Percentiles rank a stretch among this genome's conserved stretches.
phyloP scores from a whole-genome alignment of 2,329 filamentous ascomycete species.

The Dactylellina drechsleri region DNA sequence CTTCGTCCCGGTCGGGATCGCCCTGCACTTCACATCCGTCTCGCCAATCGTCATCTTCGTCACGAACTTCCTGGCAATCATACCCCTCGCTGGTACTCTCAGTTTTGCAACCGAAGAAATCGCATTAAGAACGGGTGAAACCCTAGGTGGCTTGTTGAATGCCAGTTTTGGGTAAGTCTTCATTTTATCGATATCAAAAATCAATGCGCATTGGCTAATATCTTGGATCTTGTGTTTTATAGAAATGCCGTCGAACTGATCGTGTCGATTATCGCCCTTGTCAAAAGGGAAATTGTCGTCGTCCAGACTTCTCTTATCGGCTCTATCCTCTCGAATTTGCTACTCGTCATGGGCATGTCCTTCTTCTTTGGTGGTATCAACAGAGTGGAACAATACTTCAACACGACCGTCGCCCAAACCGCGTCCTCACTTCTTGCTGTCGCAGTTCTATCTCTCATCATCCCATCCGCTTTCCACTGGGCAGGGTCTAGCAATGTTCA shows the following conservation, averaged over 20 bases:
- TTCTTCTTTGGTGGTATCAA: conserved; percentile 57
- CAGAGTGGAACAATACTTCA: conserved; percentile 76
- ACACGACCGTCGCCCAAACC: conserved; percentile 89
- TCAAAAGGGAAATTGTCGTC: conserved; percentile 78
- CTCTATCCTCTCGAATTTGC: conserved; percentile 89
- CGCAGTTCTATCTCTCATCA: conserved; percentile 82
- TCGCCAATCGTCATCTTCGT: conserved; percentile 74
- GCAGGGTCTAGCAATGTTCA: conserved; percentile 63
- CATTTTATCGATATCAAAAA: background rate
- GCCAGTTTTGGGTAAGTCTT: conserved; percentile 80
- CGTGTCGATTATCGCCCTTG: conserved; percentile 81
- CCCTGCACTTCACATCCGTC: conserved; percentile 71
- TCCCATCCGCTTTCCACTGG: conserved; percentile 84
- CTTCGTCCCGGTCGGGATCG: conserved; percentile 82
- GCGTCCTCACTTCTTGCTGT: conserved; percentile 82
- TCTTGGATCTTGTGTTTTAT: background rate
- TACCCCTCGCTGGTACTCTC: conserved; percentile 86
- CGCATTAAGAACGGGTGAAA: conserved; percentile 81
- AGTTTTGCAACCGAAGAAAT: conserved; percentile 92
- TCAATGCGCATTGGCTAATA: background rate
- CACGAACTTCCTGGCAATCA: conserved; percentile 92
- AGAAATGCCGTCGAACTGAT: conserved; percentile 89
- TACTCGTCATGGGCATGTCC: conserved; percentile 77
- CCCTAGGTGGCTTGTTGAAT: conserved; percentile 86
- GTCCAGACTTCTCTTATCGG: conserved; percentile 93